A percentile compares a stretch with the other conserved stretches of the same genome.
These are phyloP conservation scores for Nakazawaea anatomiae DNA, from an alignment of 805 yeast species.

Conservation along the genomic window DNA sequence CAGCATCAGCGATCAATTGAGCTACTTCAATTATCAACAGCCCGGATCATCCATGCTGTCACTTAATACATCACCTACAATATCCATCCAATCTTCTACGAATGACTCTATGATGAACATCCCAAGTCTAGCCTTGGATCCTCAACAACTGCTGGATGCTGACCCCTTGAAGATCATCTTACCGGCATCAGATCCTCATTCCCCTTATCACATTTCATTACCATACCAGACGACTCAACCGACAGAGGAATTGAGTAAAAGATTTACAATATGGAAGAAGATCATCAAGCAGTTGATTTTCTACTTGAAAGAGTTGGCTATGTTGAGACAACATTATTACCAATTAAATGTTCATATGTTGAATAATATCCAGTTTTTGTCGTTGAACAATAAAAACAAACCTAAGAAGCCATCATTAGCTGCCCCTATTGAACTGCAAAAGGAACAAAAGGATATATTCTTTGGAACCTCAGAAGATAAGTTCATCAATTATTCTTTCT, in stretches of 20 bases:
- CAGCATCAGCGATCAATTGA: conserved; percentile 8
- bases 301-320: conserved; percentile 43
- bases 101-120: background rate
- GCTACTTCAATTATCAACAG: conserved; percentile 5
- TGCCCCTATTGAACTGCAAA: background rate
- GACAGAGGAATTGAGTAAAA: conserved; percentile 44
- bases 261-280: conserved; percentile 54
- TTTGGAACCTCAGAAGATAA: conserved; percentile 46
- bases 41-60: conserved; percentile 1
- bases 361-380: conserved; percentile 41
- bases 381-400: conserved; percentile 7
- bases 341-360: conserved; percentile 44
- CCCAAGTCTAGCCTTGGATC: background rate
- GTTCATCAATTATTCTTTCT: conserved; percentile 43
- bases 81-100: background rate
- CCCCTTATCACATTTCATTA: conserved; percentile 29
- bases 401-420: conserved; percentile 1
- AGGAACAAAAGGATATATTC: conserved; percentile 26
- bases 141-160: background rate
- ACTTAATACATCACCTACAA: background rate
- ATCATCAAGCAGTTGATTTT: conserved; percentile 46
- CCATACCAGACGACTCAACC: conserved; percentile 20
- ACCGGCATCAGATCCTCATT: conserved; percentile 25
- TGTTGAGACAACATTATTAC: conserved; percentile 48
- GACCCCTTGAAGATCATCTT: conserved; percentile 14